Conservation (phyloP, 2,329 filamentous ascomycete genomes). For the Leptosphaerulina australis region DNA sequence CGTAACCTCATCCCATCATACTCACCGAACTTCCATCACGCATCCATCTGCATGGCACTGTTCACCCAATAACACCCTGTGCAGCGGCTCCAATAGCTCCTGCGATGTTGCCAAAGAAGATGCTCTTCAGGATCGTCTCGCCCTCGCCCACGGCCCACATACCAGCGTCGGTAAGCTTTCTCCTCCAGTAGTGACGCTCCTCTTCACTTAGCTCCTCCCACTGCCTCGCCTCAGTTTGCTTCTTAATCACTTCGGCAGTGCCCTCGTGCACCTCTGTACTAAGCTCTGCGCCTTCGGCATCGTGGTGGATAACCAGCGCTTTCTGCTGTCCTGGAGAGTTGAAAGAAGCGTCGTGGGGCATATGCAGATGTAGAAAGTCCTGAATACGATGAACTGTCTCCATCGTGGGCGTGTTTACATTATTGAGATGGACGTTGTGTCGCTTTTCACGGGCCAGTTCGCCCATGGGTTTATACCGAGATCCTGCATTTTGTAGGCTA, state of each 20-base stretch:
- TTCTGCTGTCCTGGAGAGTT: conserved; percentile 34
- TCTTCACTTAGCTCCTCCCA: conserved; percentile 73
- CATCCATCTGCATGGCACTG: neutral
- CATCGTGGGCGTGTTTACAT: conserved; percentile 33
- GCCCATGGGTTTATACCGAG: conserved; percentile 38
- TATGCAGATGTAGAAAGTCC: conserved; percentile 41
- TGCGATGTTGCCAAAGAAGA: conserved; percentile 76
- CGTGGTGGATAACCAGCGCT: conserved; percentile 52
- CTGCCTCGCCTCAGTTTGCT: conserved; percentile 58
- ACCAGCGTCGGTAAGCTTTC: conserved; percentile 70
- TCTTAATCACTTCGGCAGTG: conserved; percentile 41
- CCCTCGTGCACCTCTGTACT: conserved; percentile 50
- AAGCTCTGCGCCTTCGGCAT: conserved; percentile 46
- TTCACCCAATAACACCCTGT: conserved; percentile 40
- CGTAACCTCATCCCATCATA: neutral
- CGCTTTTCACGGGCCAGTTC: conserved; percentile 36
- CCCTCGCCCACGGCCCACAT: conserved; percentile 82
- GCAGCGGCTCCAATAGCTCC: conserved; percentile 57
- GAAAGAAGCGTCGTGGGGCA: conserved; percentile 17
- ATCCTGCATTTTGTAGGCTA: conserved; percentile 51
- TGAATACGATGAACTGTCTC: conserved; percentile 40
- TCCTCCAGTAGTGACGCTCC: conserved; percentile 72
- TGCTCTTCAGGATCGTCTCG: conserved; percentile 75
- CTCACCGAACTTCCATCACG: neutral
- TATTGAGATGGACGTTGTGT: conserved; percentile 31